Percentiles rank a stretch among this genome's conserved stretches.
Evolutionary conservation across 2,329 filamentous ascomycete genomes (phyloP).

Genomic region (Pseudopithomyces chartarum): DNA sequence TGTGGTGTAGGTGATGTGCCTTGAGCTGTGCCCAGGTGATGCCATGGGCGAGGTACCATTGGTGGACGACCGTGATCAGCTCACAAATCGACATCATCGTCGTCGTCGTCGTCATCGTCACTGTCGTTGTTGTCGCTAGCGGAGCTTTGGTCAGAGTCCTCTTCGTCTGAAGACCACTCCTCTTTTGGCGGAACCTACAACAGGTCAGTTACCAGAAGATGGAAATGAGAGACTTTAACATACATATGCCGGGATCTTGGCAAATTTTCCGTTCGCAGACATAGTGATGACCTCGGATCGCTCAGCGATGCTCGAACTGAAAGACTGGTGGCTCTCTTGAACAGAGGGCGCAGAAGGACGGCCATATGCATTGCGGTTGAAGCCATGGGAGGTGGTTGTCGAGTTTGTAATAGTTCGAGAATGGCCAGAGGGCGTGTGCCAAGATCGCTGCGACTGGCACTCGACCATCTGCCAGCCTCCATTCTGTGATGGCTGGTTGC

Average conservation of each 20-base stretch:
- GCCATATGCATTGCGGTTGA: conserved; percentile 26
- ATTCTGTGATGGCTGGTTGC: conserved; percentile 1
- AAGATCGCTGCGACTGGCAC: conserved; percentile 20
- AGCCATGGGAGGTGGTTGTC: conserved; percentile 18
- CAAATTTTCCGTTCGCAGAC: conserved; percentile 23
- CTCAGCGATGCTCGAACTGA: conserved; percentile 32
- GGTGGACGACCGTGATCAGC: neutral
- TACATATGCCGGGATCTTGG: conserved; percentile 40
- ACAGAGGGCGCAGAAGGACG: conserved; percentile 17
- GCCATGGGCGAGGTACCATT: neutral
- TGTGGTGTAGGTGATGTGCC: neutral
- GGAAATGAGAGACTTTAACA: neutral
- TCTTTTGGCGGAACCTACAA: conserved; percentile 17
- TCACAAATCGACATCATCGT: conserved; percentile 38
- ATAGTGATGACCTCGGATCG: conserved; percentile 18
- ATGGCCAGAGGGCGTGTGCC: conserved; percentile 25
- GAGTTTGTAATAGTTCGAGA: neutral
- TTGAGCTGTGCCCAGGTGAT: neutral
- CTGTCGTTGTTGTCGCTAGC: conserved; percentile 40
- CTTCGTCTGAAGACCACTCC: conserved; percentile 49
- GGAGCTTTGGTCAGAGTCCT: conserved; percentile 47
- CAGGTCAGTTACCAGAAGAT: conserved; percentile 9
- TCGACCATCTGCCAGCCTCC: conserved; percentile 19
- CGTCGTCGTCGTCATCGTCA: conserved; percentile 41
- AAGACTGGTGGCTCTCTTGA: conserved; percentile 21